Evolutionary conservation across 2,329 filamentous ascomycete genomes (phyloP).

Genomic region (Lecanicillium sp.): DNA sequence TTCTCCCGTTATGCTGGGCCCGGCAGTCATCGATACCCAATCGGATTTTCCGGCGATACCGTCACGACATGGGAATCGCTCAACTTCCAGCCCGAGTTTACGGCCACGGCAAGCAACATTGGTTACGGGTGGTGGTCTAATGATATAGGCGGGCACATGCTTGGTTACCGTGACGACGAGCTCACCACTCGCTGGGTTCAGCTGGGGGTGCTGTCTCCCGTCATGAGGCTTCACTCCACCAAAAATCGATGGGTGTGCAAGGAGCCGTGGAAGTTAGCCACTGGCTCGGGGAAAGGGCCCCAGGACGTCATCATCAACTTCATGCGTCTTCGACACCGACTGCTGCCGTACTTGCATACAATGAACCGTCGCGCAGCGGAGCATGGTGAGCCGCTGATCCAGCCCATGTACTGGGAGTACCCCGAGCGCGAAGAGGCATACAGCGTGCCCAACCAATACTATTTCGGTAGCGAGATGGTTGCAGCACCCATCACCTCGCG

Average conservation of each 20-base stretch:
- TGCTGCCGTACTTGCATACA: slow-evolving; percentile 56
- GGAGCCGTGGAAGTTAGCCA: slow-evolving; percentile 54
- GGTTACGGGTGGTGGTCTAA: slow-evolving; percentile 60
- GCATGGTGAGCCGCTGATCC: slow-evolving; percentile 46
- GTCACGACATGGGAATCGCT: slow-evolving; percentile 55
- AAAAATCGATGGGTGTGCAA: slow-evolving; percentile 53
- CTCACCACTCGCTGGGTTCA: slow-evolving; percentile 52
- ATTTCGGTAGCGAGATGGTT: slow-evolving; percentile 51
- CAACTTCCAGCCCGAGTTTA: slow-evolving; percentile 61
- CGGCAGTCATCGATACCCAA: slow-evolving; percentile 55
- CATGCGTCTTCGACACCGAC: slow-evolving; percentile 48
- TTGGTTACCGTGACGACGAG: slow-evolving; percentile 47
- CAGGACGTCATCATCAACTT: slow-evolving; percentile 41
- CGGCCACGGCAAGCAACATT: slow-evolving; percentile 45
- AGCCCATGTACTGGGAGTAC: slow-evolving; percentile 59
- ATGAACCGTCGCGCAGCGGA: slow-evolving; percentile 44
- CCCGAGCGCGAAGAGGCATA: slow-evolving; percentile 49
- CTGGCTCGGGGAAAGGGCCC: slow-evolving; percentile 28
- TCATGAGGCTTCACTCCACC: slow-evolving; percentile 50
- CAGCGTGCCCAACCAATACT: slow-evolving; percentile 49
- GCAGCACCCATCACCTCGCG: slow-evolving; percentile 52
- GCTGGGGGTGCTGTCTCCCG: slow-evolving; percentile 49
- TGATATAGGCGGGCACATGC: slow-evolving; percentile 54
- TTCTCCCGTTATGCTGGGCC: slow-evolving; percentile 40
- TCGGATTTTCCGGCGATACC: slow-evolving; percentile 60